Evolutionary conservation across 768 basidiomycete species (phyloP).

Genomic region (Imleria badia): DNA sequence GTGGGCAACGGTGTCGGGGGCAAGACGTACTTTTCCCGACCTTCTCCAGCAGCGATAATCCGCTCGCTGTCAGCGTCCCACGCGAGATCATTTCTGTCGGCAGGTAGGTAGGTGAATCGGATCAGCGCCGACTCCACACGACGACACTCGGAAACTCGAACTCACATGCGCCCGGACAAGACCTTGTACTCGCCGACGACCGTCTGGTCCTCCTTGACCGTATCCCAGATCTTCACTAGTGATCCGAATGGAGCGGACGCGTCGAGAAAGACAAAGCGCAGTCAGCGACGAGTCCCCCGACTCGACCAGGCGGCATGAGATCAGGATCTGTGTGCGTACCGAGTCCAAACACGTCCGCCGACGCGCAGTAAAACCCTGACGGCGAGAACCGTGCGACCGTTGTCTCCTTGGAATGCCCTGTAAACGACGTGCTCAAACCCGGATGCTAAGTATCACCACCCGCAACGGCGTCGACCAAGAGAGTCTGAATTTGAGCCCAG

Average conservation of each 20-base stretch:
- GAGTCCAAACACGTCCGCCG: conserved; percentile 78
- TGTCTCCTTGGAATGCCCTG: conserved; percentile 78
- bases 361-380: conserved; percentile 94
- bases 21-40: conserved; percentile 69
- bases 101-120: neutral
- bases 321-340: conserved; percentile 45
- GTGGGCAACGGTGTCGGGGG: neutral
- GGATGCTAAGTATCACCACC: conserved; percentile 53
- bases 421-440: conserved; percentile 59
- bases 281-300: neutral
- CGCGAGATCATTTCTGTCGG: conserved; percentile 81
- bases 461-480: neutral
- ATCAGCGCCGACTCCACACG: neutral
- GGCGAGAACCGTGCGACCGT: conserved; percentile 92
- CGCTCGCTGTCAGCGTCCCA: conserved; percentile 98
- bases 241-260: no score
- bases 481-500: neutral
- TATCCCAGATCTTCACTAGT: conserved; percentile 90
- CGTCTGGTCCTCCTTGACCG: conserved; percentile 77
- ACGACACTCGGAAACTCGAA: neutral
- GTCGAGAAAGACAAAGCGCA: neutral
- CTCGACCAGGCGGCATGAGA: neutral
- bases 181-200: conserved; percentile 82
- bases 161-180: conserved; percentile 69
- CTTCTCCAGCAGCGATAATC: conserved; percentile 93